Conservation (phyloP, 2,329 filamentous ascomycete species). For the Scedosporium dehoogii region DNA sequence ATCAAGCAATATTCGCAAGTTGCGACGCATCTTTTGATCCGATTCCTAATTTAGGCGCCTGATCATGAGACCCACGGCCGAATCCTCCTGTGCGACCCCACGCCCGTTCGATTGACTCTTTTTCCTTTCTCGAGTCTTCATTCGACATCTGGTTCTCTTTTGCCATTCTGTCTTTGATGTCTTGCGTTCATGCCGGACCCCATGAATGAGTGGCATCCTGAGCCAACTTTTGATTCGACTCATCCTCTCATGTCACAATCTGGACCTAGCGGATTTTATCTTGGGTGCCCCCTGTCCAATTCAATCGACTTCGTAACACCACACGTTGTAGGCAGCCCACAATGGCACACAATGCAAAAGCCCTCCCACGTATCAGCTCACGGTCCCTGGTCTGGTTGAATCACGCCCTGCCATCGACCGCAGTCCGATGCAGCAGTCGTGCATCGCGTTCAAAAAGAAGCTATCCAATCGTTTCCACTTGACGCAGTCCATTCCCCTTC, state of each 20-base stretch:
- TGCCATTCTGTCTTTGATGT: background rate
- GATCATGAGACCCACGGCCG: background rate
- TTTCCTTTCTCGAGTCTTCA: background rate
- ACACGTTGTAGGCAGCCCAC: background rate
- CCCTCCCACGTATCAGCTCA: background rate
- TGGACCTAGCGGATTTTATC: too few species aligned
- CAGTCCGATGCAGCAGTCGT: background rate
- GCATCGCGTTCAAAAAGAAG: background rate
- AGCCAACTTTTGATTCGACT: too few species aligned
- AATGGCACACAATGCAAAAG: background rate
- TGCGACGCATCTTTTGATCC: background rate
- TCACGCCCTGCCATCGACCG: background rate
- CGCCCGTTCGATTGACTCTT: background rate
- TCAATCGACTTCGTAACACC: too few species aligned
- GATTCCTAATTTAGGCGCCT: constrained; percentile 1
- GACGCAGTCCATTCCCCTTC: background rate
- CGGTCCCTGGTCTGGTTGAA: background rate
- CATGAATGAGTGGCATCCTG: background rate
- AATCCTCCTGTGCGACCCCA: background rate
- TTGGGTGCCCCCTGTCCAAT: too few species aligned
- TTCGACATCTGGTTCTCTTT: background rate
- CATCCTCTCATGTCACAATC: too few species aligned
- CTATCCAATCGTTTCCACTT: background rate
- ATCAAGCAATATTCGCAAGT: too few species aligned
- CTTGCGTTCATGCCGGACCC: background rate